Conservation (phyloP, 176 grass and related monocot species). For the Zizania latifolia region DNA sequence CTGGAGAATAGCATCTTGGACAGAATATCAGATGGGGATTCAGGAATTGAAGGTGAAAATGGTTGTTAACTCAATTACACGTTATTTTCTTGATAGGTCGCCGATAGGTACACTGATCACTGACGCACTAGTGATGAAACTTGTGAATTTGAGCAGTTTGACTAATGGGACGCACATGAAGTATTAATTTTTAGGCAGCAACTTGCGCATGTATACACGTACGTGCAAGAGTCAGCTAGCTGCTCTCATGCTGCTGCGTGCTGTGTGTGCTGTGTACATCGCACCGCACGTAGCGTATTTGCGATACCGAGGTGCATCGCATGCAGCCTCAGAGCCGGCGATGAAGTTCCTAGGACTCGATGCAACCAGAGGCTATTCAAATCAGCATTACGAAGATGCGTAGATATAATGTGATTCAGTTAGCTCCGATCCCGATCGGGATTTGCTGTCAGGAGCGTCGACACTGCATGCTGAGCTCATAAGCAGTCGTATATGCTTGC, state of each 20-base stretch:
- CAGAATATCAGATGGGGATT: background rate
- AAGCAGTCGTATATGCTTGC: background rate
- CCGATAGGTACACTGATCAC: background rate
- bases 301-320: background rate
- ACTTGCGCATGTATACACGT: background rate
- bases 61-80: background rate
- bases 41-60: background rate
- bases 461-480: background rate
- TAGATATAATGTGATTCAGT: background rate
- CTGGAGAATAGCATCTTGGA: background rate
- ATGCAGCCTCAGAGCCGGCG: constrained; percentile 14
- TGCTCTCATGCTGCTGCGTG: background rate
- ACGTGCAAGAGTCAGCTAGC: background rate
- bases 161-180: background rate
- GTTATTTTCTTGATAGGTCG: background rate
- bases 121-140: background rate
- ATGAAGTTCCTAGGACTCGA: constrained; percentile 41
- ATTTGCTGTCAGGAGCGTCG: constrained; percentile 19
- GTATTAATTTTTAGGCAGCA: background rate
- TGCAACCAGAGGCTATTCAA: background rate
- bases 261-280: background rate
- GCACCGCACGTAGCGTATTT: background rate
- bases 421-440: constrained; percentile 11
- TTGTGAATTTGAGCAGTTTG: background rate
- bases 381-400: background rate